phyloP scores from a whole-genome alignment of 139 green algal genomes.

The Tetraselmis striata region DNA sequence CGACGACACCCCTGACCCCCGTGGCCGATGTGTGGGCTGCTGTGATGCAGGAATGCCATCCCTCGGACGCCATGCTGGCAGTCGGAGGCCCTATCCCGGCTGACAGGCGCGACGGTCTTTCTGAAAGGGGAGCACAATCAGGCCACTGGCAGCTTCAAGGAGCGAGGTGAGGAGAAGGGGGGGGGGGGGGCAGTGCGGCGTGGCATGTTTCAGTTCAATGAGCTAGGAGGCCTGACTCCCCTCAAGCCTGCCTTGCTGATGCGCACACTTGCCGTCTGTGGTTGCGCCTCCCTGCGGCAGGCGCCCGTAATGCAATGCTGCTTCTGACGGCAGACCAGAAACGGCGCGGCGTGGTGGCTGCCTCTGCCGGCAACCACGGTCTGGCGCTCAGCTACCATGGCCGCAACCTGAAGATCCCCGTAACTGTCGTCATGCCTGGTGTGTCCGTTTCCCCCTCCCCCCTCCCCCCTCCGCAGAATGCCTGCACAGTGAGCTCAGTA shows the following conservation, averaged over 20 bases:
- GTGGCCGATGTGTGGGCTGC: too few relatives aligned
- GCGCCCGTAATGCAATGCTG: background rate
- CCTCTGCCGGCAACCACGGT: constrained; percentile 15
- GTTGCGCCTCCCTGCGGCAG: constrained; percentile 10
- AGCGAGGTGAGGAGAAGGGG: constrained; percentile 19
- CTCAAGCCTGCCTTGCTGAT: too few relatives aligned
- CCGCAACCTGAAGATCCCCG: constrained; percentile 4
- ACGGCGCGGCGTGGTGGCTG: background rate
- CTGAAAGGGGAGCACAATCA: constrained; percentile 6
- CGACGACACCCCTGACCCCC: too few relatives aligned
- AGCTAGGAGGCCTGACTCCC: too few relatives aligned
- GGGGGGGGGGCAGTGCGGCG: too few relatives aligned
- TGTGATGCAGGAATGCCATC: background rate
- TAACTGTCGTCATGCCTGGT: constrained; percentile 18
- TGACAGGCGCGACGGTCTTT: background rate
- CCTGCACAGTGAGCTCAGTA: too few relatives aligned
- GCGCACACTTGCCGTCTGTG: constrained; percentile 3
- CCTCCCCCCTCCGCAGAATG: background rate
- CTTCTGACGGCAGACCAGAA: background rate
- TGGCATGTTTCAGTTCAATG: too few relatives aligned
- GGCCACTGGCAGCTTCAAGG: constrained; percentile 20
- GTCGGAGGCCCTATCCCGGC: background rate
- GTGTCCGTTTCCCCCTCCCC: background rate
- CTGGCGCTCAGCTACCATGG: constrained; percentile 22
- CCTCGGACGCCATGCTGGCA: background rate